Conservation (phyloP, 225 moss, liverwort and hornwort species). For the Takakia lepidozioides region DNA sequence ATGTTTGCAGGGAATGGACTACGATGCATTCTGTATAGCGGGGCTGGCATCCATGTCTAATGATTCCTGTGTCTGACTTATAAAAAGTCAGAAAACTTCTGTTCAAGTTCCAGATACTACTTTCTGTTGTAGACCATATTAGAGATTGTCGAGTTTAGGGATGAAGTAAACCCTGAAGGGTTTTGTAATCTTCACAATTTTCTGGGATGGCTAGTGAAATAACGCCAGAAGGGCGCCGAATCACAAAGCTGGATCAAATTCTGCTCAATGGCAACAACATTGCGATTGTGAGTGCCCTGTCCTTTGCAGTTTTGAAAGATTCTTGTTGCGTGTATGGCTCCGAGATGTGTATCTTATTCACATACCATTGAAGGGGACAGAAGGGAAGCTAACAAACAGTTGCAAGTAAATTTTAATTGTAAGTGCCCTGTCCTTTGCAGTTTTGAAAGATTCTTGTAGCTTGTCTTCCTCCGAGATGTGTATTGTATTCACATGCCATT, state of each 20-base stretch:
- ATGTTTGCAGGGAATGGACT: too few relatives aligned
- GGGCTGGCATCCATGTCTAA: too few relatives aligned
- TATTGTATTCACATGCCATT: neutral
- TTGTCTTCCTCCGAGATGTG: neutral
- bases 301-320: neutral
- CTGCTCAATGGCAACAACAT: slow-evolving; percentile 98
- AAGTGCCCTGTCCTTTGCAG: slow-evolving; percentile 15
- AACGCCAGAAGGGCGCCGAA: slow-evolving; percentile 91
- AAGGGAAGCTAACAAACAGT: slow-evolving; percentile 13
- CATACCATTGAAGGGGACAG: neutral
- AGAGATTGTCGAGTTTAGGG: too few relatives aligned
- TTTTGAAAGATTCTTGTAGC: neutral
- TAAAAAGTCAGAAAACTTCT: too few relatives aligned
- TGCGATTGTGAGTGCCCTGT: slow-evolving; percentile 66
- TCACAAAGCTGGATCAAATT: slow-evolving; percentile 99
- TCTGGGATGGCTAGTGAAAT: slow-evolving; percentile 55
- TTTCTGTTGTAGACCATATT: too few relatives aligned
- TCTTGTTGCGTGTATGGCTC: neutral
- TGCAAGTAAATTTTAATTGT: slow-evolving; percentile 98
- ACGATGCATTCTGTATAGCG: too few relatives aligned
- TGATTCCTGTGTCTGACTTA: too few relatives aligned
- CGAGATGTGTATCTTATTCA: slow-evolving; percentile 2
- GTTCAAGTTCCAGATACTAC: too few relatives aligned
- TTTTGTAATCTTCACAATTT: too few relatives aligned
- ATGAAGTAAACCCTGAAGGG: too few relatives aligned